Conservation (phyloP, 805 yeast genomes). For the Ascoidea rubescens region DNA sequence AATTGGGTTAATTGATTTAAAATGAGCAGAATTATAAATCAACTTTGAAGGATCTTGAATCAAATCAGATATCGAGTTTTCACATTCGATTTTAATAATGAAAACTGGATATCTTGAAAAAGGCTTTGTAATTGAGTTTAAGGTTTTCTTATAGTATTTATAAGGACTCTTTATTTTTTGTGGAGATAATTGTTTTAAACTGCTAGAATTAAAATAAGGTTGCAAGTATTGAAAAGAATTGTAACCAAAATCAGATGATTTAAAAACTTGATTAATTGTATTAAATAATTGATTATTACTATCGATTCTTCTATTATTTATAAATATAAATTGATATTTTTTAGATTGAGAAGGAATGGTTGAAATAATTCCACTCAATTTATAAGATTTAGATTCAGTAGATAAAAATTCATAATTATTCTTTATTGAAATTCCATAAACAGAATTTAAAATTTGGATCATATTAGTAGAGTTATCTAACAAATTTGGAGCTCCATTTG, state of each 20-base stretch:
- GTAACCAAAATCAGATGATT: neutral
- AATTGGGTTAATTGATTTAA: slow-evolving; percentile 18
- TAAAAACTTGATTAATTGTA: neutral
- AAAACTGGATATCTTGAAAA: slow-evolving; percentile 24
- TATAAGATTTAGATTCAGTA: slow-evolving; percentile 16
- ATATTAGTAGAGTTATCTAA: slow-evolving; percentile 11
- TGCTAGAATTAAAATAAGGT: neutral
- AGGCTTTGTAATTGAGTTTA: slow-evolving; percentile 13
- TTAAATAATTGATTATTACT: slow-evolving; percentile 10
- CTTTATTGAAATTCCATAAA: slow-evolving; percentile 19
- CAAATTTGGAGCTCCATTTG: slow-evolving; percentile 4
- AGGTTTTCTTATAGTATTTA: neutral
- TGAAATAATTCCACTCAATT: slow-evolving; percentile 27
- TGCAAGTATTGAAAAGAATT: neutral
- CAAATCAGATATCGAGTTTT: slow-evolving; percentile 20
- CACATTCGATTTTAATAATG: slow-evolving; percentile 20
- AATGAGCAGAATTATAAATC: slow-evolving; percentile 15
- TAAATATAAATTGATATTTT: slow-evolving; percentile 28
- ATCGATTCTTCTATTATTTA: slow-evolving; percentile 25
- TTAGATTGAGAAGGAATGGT: slow-evolving; percentile 20
- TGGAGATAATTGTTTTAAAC: slow-evolving; percentile 2
- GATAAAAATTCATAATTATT: slow-evolving; percentile 16
- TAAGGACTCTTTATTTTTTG: slow-evolving; percentile 12
- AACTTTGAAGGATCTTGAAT: slow-evolving; percentile 26
- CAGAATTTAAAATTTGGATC: slow-evolving; percentile 12